These are phyloP conservation scores for Talaromyces sp. DNA, from an alignment of 2,329 filamentous ascomycete species.

Conservation along the genomic window DNA sequence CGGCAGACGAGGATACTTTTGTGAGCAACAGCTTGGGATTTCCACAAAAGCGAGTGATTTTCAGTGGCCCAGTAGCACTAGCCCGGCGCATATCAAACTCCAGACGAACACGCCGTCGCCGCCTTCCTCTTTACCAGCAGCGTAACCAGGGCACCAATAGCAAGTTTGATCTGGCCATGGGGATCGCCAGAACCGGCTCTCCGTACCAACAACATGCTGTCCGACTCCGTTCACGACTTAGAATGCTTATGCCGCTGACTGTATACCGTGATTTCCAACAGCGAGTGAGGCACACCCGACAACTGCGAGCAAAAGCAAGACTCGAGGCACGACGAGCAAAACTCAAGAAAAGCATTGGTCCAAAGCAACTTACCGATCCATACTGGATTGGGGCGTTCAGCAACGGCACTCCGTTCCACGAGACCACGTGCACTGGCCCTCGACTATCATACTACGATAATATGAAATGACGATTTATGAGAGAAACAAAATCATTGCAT, in stretches of 20 bases:
- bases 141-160: conserved; percentile 20
- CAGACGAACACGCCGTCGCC: conserved; percentile 15
- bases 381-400: conserved; percentile 8
- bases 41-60: conserved; percentile 42
- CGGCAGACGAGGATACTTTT: conserved; percentile 35
- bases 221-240: conserved; percentile 34
- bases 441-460: background rate
- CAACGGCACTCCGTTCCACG: conserved; percentile 6
- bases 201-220: conserved; percentile 25
- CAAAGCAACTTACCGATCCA: conserved; percentile 32
- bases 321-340: conserved; percentile 48
- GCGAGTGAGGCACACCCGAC: conserved; percentile 39
- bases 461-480: conserved; percentile 6
- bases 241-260: conserved; percentile 46
- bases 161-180: conserved; percentile 10
- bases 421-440: background rate
- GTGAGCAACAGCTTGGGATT: conserved; percentile 54
- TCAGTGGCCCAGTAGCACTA: conserved; percentile 33
- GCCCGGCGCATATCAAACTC: conserved; percentile 22
- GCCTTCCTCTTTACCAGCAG: conserved; percentile 28
- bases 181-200: conserved; percentile 23
- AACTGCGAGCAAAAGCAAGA: conserved; percentile 39
- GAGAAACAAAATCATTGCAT: conserved; percentile 1
- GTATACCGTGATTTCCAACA: conserved; percentile 45
- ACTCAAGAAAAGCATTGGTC: conserved; percentile 51